These are phyloP conservation scores for Claviceps fusiformis DNA, from an alignment of 2,329 filamentous ascomycete species.

Conservation along the genomic window DNA sequence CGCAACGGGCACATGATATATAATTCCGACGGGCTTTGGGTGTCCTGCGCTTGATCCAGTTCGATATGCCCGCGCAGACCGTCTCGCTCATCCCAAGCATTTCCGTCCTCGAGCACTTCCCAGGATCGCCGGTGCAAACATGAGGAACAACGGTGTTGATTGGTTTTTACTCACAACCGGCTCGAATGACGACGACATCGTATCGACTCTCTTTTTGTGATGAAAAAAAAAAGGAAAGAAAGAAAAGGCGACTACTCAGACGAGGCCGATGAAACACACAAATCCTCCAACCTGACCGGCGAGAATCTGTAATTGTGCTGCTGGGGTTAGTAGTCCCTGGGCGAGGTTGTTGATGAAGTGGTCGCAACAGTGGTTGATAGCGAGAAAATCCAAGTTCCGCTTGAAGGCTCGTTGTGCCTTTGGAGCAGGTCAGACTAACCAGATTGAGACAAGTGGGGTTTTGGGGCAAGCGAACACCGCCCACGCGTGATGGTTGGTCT, in stretches of 20 bases:
- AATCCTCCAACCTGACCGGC: constrained; percentile 24
- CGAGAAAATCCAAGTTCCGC: constrained; percentile 28
- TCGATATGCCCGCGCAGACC: constrained; percentile 4
- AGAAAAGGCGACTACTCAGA: constrained; percentile 21
- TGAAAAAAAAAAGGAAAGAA: constrained; percentile 16
- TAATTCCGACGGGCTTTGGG: neutral
- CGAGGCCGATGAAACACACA: constrained; percentile 20
- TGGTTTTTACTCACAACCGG: constrained; percentile 48
- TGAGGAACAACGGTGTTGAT: constrained; percentile 1
- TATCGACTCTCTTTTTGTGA: constrained; percentile 25
- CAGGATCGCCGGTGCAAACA: constrained; percentile 4
- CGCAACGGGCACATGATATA: constrained; percentile 3
- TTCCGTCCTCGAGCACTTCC: constrained; percentile 1
- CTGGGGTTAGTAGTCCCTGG: constrained; percentile 28
- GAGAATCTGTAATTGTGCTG: constrained; percentile 28
- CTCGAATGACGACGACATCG: constrained; percentile 55
- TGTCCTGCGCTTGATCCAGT: neutral
- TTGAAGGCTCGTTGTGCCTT: constrained; percentile 27
- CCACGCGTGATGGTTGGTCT: constrained; percentile 16
- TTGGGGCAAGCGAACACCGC: constrained; percentile 22
- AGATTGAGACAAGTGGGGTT: constrained; percentile 16
- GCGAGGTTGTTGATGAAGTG: constrained; percentile 22
- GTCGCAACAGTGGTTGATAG: constrained; percentile 26
- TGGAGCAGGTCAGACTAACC: constrained; percentile 21
- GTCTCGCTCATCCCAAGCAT: neutral